Percentiles rank a stretch among this genome's conserved stretches.
Conservation (phyloP, 768 basidiomycete genomes). For the Russula abietina region DNA sequence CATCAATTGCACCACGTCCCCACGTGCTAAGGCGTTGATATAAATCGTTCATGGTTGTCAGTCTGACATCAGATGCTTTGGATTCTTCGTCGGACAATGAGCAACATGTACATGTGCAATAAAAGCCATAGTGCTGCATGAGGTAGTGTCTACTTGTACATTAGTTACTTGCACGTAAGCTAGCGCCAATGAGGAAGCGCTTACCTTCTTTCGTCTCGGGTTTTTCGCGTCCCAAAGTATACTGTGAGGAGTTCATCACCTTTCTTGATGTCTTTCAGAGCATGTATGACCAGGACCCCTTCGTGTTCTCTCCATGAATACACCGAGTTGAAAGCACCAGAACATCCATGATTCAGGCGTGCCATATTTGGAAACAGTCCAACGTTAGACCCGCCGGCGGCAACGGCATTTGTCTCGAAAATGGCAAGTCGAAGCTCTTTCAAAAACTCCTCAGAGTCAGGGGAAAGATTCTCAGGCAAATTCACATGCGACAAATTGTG, state of each 20-base stretch:
- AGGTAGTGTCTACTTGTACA: slow-evolving; percentile 42
- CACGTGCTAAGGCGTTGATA: slow-evolving; percentile 46
- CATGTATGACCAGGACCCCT: slow-evolving; percentile 47
- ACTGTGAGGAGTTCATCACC: slow-evolving; percentile 62
- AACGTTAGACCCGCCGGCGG: slow-evolving; percentile 46
- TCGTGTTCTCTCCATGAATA: slow-evolving; percentile 55
- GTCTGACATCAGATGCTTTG: slow-evolving; percentile 45
- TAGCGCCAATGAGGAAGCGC: background rate
- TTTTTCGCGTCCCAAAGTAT: slow-evolving; percentile 51
- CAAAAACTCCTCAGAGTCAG: slow-evolving; percentile 28
- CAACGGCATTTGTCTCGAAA: slow-evolving; percentile 61
- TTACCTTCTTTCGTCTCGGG: slow-evolving; percentile 47
- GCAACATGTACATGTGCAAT: slow-evolving; percentile 54
- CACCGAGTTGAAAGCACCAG: slow-evolving; percentile 59
- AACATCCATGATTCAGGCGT: slow-evolving; percentile 63
- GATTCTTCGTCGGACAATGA: slow-evolving; percentile 46
- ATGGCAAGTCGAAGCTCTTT: slow-evolving; percentile 54
- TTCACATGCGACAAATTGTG: slow-evolving; percentile 53
- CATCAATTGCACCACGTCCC: slow-evolving; percentile 41
- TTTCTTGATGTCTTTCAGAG: slow-evolving; percentile 45
- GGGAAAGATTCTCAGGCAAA: slow-evolving; percentile 39
- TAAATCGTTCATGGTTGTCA: slow-evolving; percentile 41
- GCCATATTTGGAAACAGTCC: slow-evolving; percentile 68
- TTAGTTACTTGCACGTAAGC: background rate
- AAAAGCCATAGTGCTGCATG: slow-evolving; percentile 47